Evolutionary conservation across 176 grass and related monocot genomes (phyloP), one percentile per base, ranked within the genome.

Genomic region (Carex littledalei): DNA sequence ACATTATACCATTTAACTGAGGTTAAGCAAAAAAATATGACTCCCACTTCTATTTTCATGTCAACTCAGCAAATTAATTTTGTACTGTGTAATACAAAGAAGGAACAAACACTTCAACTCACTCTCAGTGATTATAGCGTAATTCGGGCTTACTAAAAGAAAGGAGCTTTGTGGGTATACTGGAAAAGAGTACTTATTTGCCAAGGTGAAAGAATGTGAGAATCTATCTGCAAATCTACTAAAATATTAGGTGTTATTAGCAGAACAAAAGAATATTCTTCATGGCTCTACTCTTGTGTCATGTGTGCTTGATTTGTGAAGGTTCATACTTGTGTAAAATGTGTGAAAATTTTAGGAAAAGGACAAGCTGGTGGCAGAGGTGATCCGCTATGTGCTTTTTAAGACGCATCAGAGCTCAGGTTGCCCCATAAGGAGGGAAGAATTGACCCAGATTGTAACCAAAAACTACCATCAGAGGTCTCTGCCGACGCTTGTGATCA

Each of bases 401-500:
- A 93, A 89, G 89, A 88, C 85, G 43, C 88, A 94, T 65, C 95
- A 98, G 67, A 93, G 45, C 81, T 78, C 89, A 18, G 92, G 88
- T 29, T 93, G 88, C 84, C 93, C 95, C 69, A 92, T 98, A 86
- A 98, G 90, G 85, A 85, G 95, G 80, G 95, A 94, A 81, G 95
- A 94, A 82, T 78, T 98, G 79, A 93, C 92, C 0, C 86, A 90
- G 50, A 88, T 94, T 47, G n/a, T 98, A 68, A 98, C 92, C 15
- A 98, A 89, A 88, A 94, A 94, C 72, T 98, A 98, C 82, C 85
- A 85, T 68, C 95, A 98, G 83, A 86, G 93, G 5, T 68, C 73
- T 1, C 91, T 94, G 47, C 92, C 95, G 1, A 76, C 88, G 3
- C 86, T 94, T 58, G 86, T 98, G 37, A 98, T 98, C 82, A 93